Evolutionary conservation across 169 alveolate genomes (phyloP).

Genomic region (Eimeria zaria): DNA sequence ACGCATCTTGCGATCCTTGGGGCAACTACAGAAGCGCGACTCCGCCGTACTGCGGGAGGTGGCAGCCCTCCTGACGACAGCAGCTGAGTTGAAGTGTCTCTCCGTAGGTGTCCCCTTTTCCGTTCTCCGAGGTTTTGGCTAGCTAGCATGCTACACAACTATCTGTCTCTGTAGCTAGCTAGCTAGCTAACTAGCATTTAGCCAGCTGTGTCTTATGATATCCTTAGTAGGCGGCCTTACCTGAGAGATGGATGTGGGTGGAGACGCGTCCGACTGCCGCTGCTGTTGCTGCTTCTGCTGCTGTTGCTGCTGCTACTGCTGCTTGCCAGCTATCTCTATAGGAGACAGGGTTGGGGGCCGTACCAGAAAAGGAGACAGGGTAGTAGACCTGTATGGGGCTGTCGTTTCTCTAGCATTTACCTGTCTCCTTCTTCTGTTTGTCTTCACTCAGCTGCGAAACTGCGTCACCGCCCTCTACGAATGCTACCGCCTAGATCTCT

Average conservation of each 20-base stretch:
- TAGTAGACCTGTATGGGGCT: background rate
- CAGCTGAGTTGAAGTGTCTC: background rate
- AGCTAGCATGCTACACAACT: background rate
- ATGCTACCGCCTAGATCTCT: constrained; percentile 62
- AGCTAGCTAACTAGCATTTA: background rate
- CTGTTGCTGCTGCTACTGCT: too few species aligned
- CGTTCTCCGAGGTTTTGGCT: background rate
- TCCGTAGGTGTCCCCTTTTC: constrained; percentile 33
- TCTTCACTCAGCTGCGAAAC: background rate
- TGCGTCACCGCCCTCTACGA: constrained; percentile 16
- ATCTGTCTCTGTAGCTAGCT: background rate
- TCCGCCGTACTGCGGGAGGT: constrained; percentile 45
- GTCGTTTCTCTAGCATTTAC: background rate
- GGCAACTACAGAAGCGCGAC: constrained; percentile 59
- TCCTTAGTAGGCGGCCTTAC: background rate
- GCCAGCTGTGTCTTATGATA: background rate
- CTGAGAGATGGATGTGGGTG: background rate
- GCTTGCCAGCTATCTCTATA: background rate
- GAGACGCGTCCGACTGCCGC: background rate
- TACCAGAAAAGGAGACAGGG: background rate
- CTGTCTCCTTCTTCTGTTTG: background rate
- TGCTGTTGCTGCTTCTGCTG: background rate
- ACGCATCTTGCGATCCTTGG: constrained; percentile 47
- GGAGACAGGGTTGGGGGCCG: background rate
- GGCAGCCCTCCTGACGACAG: background rate